Conservation (phyloP, 2,329 filamentous ascomycete species). For the Chaetoscypha palmicola region DNA sequence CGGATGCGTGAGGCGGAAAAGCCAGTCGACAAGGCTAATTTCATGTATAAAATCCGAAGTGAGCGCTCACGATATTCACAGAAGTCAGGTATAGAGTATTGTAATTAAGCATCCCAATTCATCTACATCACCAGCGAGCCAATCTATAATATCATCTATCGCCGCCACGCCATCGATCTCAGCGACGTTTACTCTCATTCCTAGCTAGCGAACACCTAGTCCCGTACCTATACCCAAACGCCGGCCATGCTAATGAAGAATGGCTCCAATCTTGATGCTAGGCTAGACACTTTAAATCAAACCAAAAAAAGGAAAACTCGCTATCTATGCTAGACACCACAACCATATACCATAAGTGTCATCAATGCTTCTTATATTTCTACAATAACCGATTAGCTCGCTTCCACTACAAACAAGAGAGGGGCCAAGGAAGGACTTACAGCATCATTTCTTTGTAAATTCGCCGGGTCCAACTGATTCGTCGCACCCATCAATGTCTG, state of each 20-base stretch:
- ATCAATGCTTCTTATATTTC: conserved; percentile 33
- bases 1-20: no score
- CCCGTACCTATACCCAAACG: not conserved
- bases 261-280: not conserved
- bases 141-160: no score
- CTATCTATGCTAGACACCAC: conserved; percentile 17
- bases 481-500: conserved; percentile 88
- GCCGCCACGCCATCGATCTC: no score
- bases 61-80: no score
- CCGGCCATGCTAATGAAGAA: not conserved
- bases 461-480: conserved; percentile 80
- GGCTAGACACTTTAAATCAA: not conserved
- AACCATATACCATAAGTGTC: conserved; percentile 8
- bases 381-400: conserved; percentile 13
- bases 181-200: no score
- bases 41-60: no score
- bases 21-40: no score
- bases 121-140: no score
- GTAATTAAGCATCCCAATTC: not conserved
- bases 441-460: conserved; percentile 76
- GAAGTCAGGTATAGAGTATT: no score
- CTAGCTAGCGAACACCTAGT: no score
- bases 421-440: conserved; percentile 62
- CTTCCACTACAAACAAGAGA: not conserved
- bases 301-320: conserved; percentile 1